Percentiles rank a stretch among this genome's conserved stretches.
Conservation (phyloP, 2,329 filamentous ascomycete genomes). For the Xylariales sp. region DNA sequence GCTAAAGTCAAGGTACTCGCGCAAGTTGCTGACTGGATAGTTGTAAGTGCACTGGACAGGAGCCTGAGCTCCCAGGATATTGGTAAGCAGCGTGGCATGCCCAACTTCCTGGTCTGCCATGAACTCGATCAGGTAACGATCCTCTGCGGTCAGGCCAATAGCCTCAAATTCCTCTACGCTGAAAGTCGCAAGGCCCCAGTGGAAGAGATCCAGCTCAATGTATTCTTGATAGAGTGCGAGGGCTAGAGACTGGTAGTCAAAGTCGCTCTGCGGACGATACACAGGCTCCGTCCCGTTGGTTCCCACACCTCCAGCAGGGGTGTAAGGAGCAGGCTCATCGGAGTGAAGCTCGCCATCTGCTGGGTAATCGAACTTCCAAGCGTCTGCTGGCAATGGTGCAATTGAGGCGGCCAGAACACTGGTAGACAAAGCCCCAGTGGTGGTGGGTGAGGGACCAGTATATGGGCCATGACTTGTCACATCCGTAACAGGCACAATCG, state of each 20-base stretch:
- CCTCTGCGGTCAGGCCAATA: constrained; percentile 63
- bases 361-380: constrained; percentile 65
- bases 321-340: constrained; percentile 67
- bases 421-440: constrained; percentile 63
- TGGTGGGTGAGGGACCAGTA: constrained; percentile 59
- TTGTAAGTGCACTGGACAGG: constrained; percentile 76
- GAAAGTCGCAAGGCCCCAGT: constrained; percentile 68
- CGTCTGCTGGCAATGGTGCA: constrained; percentile 50
- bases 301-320: constrained; percentile 67
- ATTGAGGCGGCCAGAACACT: constrained; percentile 54
- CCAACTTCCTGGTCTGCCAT: constrained; percentile 76
- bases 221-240: constrained; percentile 77
- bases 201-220: constrained; percentile 81
- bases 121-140: constrained; percentile 67
- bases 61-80: constrained; percentile 69
- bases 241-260: constrained; percentile 74
- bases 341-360: constrained; percentile 64
- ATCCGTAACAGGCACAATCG: constrained; percentile 40
- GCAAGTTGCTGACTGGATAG: constrained; percentile 71
- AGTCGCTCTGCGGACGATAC: constrained; percentile 75
- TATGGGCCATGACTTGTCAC: constrained; percentile 66
- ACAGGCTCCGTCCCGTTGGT: constrained; percentile 74
- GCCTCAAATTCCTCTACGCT: constrained; percentile 64
- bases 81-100: constrained; percentile 71
- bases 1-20: constrained; percentile 77